Evolutionary conservation across 1,139 yeast genomes (phyloP).

Genomic region (Suhomyces taliae): DNA sequence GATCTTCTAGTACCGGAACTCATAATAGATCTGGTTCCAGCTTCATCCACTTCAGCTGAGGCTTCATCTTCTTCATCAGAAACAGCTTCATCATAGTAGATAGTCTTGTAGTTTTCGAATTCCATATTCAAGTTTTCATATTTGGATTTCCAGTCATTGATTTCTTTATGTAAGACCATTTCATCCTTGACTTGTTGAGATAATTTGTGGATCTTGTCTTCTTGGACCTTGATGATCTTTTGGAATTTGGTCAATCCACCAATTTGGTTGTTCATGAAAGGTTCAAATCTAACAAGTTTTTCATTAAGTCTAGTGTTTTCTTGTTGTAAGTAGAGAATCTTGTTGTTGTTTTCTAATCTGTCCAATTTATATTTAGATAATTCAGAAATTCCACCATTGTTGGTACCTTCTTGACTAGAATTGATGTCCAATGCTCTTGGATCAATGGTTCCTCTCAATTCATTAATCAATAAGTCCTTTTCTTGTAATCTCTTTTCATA

Average conservation of each 20-base stretch:
- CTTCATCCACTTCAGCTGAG: constrained; percentile 13
- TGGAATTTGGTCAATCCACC: constrained; percentile 56
- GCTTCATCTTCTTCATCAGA: constrained; percentile 29
- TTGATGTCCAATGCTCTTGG: constrained; percentile 32
- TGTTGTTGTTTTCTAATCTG: constrained; percentile 47
- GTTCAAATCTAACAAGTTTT: constrained; percentile 49
- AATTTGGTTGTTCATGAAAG: constrained; percentile 56
- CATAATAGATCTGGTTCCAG: constrained; percentile 26
- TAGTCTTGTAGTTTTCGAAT: constrained; percentile 39
- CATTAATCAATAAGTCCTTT: constrained; percentile 35
- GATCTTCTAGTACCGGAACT: constrained; percentile 27
- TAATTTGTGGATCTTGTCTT: constrained; percentile 43
- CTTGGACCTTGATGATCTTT: constrained; percentile 55
- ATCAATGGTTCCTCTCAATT: constrained; percentile 35
- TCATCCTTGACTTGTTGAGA: constrained; percentile 46
- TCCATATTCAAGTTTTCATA: constrained; percentile 48
- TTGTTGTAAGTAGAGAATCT: constrained; percentile 44
- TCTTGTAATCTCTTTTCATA: constrained; percentile 31
- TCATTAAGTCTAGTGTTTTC: constrained; percentile 46
- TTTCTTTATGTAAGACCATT: constrained; percentile 45
- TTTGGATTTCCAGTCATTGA: constrained; percentile 48
- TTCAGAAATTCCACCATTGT: constrained; percentile 29
- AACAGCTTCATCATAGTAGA: constrained; percentile 36
- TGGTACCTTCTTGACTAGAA: constrained; percentile 5
- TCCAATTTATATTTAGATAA: constrained; percentile 42